phyloP scores from a whole-genome alignment of 257 asterid species.

The Eustoma russellianum region DNA sequence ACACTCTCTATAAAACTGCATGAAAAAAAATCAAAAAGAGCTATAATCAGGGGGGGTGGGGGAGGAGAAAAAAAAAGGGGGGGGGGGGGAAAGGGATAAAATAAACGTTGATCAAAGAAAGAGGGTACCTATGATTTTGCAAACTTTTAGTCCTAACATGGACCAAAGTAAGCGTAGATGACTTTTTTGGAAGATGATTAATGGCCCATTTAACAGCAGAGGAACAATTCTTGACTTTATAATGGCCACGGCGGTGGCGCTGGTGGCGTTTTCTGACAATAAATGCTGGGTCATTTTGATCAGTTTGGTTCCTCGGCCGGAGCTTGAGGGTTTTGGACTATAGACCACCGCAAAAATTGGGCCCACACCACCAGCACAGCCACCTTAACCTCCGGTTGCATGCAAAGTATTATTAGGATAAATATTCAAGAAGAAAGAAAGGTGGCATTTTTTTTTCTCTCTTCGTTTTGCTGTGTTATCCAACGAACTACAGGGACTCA shows the following conservation, averaged over 20 bases:
- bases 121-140: constrained; percentile 41
- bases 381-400: constrained; percentile 3
- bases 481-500: neutral
- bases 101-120: neutral
- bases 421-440: neutral
- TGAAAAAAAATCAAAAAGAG: neutral
- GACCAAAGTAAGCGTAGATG: constrained; percentile 30
- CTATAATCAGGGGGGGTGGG: neutral
- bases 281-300: constrained; percentile 2
- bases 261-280: constrained; percentile 4
- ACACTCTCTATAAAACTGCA: constrained; percentile 16
- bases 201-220: constrained; percentile 58
- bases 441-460: neutral
- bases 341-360: too few species aligned
- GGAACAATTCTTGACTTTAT: constrained; percentile 46
- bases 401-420: neutral
- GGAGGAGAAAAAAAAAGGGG: neutral
- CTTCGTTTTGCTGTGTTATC: neutral
- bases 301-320: neutral
- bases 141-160: constrained; percentile 38
- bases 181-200: constrained; percentile 30
- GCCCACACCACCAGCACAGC: neutral
- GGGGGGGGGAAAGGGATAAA: too few species aligned
- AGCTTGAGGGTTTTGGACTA: neutral
- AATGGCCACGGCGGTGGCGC: constrained; percentile 45